Base-by-base conservation (phyloP, 352 stramenopile species). In the Phytopythium oedochilum region DNA sequence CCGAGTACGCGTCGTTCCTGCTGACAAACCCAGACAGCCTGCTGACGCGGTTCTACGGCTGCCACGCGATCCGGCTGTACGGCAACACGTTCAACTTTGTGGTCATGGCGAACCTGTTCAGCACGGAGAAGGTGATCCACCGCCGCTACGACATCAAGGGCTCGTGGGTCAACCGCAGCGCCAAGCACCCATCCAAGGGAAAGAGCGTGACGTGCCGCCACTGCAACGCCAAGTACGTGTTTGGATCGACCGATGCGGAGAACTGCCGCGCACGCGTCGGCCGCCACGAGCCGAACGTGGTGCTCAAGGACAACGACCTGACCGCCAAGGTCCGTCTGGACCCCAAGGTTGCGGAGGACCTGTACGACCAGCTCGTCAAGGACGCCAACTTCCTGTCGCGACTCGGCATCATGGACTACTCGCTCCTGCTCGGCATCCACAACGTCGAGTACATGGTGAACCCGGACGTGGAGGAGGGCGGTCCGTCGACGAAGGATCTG, bases 371-470 rank as follows among this genome's bases (percentile, higher is more conserved):
- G 53, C 53, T 96, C 12, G 69, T 83, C 17, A 91, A 89, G 61
- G 89, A 97, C 47, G 82, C 87, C 12, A 81, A 89, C 47, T 96
- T 97, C 52, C 53, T 97, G 11, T 87, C 77, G 2, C 72, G 82
- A 0, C 64, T 94, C 22, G 83, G 86, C 31, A 94, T 97, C 60
- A 97, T 97, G 88, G 89, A 97, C 59, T 97, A 97, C 66, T 96
- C 83, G 43, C 61, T 97, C 32, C 51, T 97, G 42, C 71, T 97
- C 9, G 87, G 87, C 43, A 86, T 96, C 25, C 89, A 97, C 62
- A 92, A 94, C 38, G 78, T 90, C 12, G 83, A 93, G 63, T 95
- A 95, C 64, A 83, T 88, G 66, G 85, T 95, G 52, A 91, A 91
- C 23, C 75, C 77, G 17, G 85, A 91, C 48, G 36, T 87, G 38